phyloP scores from a whole-genome alignment of 1,139 yeast genomes.

The Pichia cactophila region DNA sequence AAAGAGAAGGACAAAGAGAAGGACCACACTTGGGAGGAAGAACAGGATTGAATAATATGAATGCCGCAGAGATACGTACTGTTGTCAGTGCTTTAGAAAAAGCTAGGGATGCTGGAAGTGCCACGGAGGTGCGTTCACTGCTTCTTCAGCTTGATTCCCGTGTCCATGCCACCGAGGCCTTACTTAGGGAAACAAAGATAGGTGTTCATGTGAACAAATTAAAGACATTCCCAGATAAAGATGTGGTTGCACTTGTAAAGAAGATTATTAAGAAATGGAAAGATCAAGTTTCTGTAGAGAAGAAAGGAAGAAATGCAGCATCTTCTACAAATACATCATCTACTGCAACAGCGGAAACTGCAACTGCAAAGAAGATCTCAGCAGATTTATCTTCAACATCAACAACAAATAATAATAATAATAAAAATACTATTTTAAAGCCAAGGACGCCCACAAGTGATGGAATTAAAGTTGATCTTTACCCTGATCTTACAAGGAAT shows the following conservation, averaged over 20 bases:
- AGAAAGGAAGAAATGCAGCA: conserved; percentile 11
- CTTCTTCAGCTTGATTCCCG: conserved; percentile 61
- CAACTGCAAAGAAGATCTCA: conserved; percentile 2
- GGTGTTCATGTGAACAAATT: conserved; percentile 94
- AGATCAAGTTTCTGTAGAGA: conserved; percentile 78
- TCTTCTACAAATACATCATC: conserved; percentile 13
- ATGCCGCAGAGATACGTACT: conserved; percentile 63
- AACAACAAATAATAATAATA: neutral
- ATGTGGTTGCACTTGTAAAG: conserved; percentile 65
- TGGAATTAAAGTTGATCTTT: conserved; percentile 62
- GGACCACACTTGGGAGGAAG: too few relatives aligned
- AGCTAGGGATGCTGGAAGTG: conserved; percentile 42
- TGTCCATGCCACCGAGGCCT: conserved; percentile 76
- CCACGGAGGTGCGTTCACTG: conserved; percentile 28
- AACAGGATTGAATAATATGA: conserved; percentile 36
- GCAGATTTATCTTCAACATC: neutral
- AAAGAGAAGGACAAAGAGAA: too few relatives aligned
- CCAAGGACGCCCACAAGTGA: conserved; percentile 67
- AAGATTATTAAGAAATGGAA: conserved; percentile 84
- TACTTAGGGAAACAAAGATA: conserved; percentile 89
- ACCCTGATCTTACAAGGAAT: conserved; percentile 69
- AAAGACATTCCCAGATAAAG: conserved; percentile 58
- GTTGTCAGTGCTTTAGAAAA: conserved; percentile 69
- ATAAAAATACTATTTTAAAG: neutral
- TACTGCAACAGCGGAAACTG: neutral